Conservation (phyloP, 2,329 filamentous ascomycete genomes). For the Mycogone perniciosa region DNA sequence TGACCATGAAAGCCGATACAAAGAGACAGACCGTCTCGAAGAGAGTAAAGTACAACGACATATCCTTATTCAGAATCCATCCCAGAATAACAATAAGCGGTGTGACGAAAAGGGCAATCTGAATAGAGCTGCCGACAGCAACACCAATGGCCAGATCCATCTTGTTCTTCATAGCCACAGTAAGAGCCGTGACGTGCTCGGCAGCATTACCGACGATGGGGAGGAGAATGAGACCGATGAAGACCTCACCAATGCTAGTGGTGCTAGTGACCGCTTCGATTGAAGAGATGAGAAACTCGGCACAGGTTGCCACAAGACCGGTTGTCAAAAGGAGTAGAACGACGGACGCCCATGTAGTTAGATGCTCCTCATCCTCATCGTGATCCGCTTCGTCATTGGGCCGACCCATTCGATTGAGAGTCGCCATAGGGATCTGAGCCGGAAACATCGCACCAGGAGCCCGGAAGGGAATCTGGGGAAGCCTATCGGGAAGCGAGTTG, state of each 20-base stretch:
- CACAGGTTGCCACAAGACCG: conserved; percentile 59
- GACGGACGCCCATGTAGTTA: conserved; percentile 52
- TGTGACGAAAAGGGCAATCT: conserved; percentile 66
- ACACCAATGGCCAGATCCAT: conserved; percentile 71
- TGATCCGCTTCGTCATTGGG: conserved; percentile 23
- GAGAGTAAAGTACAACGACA: conserved; percentile 77
- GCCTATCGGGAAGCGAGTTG: conserved; percentile 65
- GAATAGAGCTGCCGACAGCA: conserved; percentile 63
- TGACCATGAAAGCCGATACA: conserved; percentile 77
- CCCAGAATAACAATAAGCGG: conserved; percentile 64
- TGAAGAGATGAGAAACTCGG: conserved; percentile 63
- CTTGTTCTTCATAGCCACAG: conserved; percentile 67
- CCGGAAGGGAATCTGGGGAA: conserved; percentile 41
- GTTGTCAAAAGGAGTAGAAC: conserved; percentile 59
- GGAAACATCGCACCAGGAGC: conserved; percentile 46
- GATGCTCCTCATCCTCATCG: conserved; percentile 35
- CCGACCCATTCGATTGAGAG: conserved; percentile 26
- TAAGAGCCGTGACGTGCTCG: conserved; percentile 66
- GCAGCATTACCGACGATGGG: conserved; percentile 69
- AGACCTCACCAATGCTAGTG: conserved; percentile 55
- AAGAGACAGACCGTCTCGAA: conserved; percentile 88
- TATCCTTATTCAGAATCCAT: conserved; percentile 62
- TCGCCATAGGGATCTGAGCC: conserved; percentile 36
- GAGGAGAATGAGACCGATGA: conserved; percentile 65
- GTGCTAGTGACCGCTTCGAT: conserved; percentile 56